phyloP scores from a whole-genome alignment of 2,329 filamentous ascomycete species.

The Microdochium trichocladiopsis region DNA sequence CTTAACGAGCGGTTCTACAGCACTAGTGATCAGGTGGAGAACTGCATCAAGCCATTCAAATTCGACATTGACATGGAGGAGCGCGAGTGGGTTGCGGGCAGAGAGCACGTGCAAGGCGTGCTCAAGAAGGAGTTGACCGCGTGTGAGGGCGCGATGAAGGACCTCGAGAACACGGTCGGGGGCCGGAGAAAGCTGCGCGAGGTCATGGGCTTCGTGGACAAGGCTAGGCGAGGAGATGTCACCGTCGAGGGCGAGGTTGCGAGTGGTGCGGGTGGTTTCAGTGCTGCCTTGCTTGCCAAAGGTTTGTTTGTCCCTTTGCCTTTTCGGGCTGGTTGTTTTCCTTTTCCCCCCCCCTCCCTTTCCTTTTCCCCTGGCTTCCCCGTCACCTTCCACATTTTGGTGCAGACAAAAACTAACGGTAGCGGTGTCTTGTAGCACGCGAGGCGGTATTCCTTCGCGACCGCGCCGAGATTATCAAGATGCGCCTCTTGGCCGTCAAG shows the following conservation, averaged over 20 bases:
- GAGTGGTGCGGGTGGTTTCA: conserved; percentile 90
- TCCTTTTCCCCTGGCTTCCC: not conserved
- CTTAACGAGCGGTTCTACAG: conserved; percentile 93
- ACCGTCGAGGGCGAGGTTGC: conserved; percentile 75
- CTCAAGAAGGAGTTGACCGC: conserved; percentile 84
- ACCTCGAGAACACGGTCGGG: conserved; percentile 70
- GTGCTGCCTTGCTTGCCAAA: conserved; percentile 73
- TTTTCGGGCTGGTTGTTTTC: too few species aligned
- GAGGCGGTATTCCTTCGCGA: conserved; percentile 94
- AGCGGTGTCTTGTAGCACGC: conserved; percentile 51
- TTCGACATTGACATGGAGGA: conserved; percentile 95
- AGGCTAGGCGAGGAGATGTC: conserved; percentile 78
- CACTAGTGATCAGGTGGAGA: conserved; percentile 95
- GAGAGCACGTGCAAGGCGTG: conserved; percentile 73
- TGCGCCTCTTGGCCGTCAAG: conserved; percentile 82
- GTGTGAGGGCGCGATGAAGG: conserved; percentile 71
- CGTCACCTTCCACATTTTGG: not conserved
- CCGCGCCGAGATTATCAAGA: conserved; percentile 80
- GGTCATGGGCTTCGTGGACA: conserved; percentile 86
- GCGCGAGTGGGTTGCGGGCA: conserved; percentile 76
- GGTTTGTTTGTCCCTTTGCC: conserved; percentile 43
- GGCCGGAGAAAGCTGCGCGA: conserved; percentile 81
- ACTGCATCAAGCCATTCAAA: conserved; percentile 98
- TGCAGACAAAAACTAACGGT: conserved; percentile 16
- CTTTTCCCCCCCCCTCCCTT: too few species aligned